Conservation (phyloP, 176 grass and related monocot species). For the Bothriochloa decipiens region DNA sequence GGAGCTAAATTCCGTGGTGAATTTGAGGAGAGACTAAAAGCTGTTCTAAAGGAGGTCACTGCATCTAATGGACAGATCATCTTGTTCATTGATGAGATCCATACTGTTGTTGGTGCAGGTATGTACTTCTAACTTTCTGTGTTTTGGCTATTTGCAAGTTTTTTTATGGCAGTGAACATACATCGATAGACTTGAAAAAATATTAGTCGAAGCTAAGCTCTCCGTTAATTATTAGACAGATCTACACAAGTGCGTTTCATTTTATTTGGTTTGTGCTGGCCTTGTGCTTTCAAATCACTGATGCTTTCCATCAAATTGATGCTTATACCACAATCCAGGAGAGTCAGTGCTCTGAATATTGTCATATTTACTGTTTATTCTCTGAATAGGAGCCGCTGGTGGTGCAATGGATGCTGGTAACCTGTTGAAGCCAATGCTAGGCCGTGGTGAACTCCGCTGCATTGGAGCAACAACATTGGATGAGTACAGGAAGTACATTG, state of each 20-base stretch:
- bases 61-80: conserved; percentile 93
- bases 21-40: conserved; percentile 93
- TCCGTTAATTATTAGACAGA: background rate
- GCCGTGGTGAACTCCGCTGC: conserved; percentile 85
- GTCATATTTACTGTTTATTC: background rate
- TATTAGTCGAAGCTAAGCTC: background rate
- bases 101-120: conserved; percentile 98
- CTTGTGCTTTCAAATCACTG: background rate
- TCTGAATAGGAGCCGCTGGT: conserved; percentile 66
- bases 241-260: background rate
- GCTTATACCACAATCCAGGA: background rate
- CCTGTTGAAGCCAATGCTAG: conserved; percentile 93
- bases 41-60: conserved; percentile 94
- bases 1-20: conserved; percentile 88
- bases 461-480: conserved; percentile 96
- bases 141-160: background rate
- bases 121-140: conserved; percentile 1
- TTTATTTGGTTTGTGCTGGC: background rate
- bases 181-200: background rate
- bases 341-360: conserved; percentile 4
- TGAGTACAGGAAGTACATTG: conserved; percentile 96
- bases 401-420: conserved; percentile 95
- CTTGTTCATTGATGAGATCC: conserved; percentile 98
- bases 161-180: conserved; percentile 1
- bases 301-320: background rate